Evolutionary conservation across 805 yeast genomes (phyloP), one percentile per base, ranked within the genome.

Genomic region (Yarrowia porcina): DNA sequence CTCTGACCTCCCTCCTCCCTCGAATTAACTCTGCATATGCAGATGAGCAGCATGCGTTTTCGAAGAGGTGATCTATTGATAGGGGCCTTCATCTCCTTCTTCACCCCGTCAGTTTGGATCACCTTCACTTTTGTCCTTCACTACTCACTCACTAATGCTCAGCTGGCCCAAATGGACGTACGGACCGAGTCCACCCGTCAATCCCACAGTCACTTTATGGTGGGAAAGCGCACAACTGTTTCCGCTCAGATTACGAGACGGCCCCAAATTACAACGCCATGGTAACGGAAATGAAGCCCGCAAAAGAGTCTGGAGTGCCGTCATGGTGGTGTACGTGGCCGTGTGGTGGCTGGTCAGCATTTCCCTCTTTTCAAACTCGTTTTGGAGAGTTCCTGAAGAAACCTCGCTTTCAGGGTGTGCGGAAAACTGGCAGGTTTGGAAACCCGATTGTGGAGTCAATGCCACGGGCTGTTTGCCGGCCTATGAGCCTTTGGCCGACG

Each of bases 81-180:
- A n/a, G n/a, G n/a, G n/a, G n/a, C n/a, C n/a, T n/a, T n/a, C n/a
- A n/a, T 11, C 18, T 21, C 18, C 15, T 30, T 30, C 15, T 10
- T 12, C 15, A 9, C 8, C 12, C 18, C 15, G 47, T 32, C 23
- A 27, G n/a, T 11, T 27, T 21, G 4, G 28, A 12, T 41, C 28
- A 21, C 28, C 28, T 11, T 4, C 28, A 44, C 49, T 0, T 18
- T n/a, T n/a, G n/a, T n/a, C n/a, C n/a, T n/a, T n/a, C n/a, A n/a
- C n/a, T n/a, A n/a, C n/a, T n/a, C 36, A 10, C 27, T 44, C 28
- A 32, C 10, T 18, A 17, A 35, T 13, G 18, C 36, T 20, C n/a
- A 28, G 52, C 52, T 56, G 61, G 61, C 49, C 61, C 3, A 38
- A 39, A n/a, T 39, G 61, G 61, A 39, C 61, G 3, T 28, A 39